A percentile compares a stretch with the other conserved stretches of the same genome.
These are phyloP conservation scores for Mortierella sp. DNA, from an alignment of 371 early-diverging fungal species.

Conservation along the genomic window DNA sequence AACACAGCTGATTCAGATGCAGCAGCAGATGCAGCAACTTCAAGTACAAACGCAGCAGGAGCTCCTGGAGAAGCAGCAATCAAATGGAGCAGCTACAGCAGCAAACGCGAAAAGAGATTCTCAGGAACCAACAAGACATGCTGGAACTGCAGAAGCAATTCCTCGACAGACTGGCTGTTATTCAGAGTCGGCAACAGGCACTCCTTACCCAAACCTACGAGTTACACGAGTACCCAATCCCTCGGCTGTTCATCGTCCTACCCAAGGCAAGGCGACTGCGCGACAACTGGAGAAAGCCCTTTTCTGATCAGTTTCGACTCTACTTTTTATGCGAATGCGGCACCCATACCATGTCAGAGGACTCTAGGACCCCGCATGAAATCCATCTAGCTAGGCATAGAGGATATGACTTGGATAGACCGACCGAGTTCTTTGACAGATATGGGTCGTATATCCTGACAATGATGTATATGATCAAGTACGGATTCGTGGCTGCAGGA, in stretches of 20 bases:
- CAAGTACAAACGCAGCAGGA: too few relatives aligned
- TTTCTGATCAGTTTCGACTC: not conserved
- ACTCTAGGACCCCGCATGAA: not conserved
- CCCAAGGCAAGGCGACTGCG: slow-evolving; percentile 1
- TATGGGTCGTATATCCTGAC: not conserved
- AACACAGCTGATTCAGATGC: too few relatives aligned
- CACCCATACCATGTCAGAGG: not conserved
- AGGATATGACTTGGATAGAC: not conserved
- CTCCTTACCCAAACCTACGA: slow-evolving; percentile 22
- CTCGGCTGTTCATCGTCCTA: slow-evolving; percentile 21
- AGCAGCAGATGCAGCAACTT: too few relatives aligned
- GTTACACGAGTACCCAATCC: slow-evolving; percentile 29
- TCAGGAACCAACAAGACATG: too few relatives aligned
- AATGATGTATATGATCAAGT: too few relatives aligned
- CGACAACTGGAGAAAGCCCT: not conserved
- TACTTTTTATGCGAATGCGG: not conserved
- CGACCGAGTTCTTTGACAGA: not conserved
- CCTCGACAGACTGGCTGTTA: slow-evolving; percentile 8
- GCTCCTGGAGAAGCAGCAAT: too few relatives aligned
- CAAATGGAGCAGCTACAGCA: too few relatives aligned
- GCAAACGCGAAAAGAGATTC: too few relatives aligned
- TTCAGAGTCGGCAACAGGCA: slow-evolving; percentile 15
- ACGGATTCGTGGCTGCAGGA: too few relatives aligned
- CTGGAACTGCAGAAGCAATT: too few relatives aligned
- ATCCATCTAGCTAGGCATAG: not conserved